These are phyloP conservation scores for Parastagonospora nodorum DNA, from an alignment of 2,329 filamentous ascomycete genomes.

Conservation along the genomic window DNA sequence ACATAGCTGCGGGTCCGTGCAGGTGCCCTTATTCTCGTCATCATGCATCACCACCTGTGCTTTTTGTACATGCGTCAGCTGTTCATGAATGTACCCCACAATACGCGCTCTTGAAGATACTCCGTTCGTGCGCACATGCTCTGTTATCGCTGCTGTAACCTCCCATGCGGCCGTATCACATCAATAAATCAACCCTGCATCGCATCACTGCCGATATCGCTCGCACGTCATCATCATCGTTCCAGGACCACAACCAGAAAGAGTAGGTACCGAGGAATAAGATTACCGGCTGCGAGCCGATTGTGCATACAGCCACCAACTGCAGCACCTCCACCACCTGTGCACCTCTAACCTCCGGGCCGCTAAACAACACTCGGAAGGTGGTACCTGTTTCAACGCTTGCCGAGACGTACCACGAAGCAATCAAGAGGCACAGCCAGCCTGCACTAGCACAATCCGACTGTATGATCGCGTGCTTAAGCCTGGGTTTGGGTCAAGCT, in stretches of 20 bases:
- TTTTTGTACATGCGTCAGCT: neutral
- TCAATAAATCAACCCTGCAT: neutral
- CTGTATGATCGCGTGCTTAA: neutral
- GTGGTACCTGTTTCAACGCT: neutral
- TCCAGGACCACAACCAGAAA: neutral
- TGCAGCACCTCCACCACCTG: conserved; percentile 1
- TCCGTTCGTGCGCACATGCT: neutral
- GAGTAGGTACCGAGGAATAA: conserved; percentile 2
- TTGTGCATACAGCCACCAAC: conserved; percentile 2
- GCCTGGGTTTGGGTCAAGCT: neutral
- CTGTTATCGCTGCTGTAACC: neutral
- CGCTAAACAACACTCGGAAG: conserved; percentile 4
- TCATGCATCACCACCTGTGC: neutral
- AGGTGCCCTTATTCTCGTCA: neutral
- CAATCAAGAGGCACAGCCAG: neutral
- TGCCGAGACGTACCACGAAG: neutral
- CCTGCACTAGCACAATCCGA: neutral
- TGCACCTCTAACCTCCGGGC: neutral
- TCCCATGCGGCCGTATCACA: neutral
- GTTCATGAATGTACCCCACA: neutral
- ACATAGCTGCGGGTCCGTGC: conserved; percentile 2
- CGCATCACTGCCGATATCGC: conserved; percentile 5
- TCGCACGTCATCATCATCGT: neutral
- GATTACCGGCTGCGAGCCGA: conserved; percentile 3
- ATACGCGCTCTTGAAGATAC: neutral